Evolutionary conservation across 108 stramenopile species (phyloP), one percentile per base, ranked within the genome.

Genomic region (Nitzschia sp.): DNA sequence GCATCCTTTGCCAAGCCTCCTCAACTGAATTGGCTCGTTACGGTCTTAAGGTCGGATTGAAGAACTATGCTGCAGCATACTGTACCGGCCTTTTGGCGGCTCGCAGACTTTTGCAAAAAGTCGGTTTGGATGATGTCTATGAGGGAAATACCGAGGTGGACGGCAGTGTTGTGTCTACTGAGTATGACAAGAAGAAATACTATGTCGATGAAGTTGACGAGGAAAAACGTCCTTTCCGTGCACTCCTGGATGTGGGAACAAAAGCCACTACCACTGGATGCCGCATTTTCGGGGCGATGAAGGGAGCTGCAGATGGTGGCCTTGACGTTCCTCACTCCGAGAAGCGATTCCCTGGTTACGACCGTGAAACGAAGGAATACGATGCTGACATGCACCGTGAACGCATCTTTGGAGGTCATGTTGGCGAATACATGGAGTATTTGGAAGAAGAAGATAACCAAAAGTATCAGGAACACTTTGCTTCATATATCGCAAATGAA

Each of bases 21-120:
- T 99, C 99, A 48, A 81, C 67, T 29, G 99, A 99, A 80, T 85
- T 99, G 50, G 80, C 80, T 56, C 86, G 97, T 28, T 98, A 98
- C 77, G 99, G 99, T 62, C 78, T 97, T 22, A 81, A 79, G 55
- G 93, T 92, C 53, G 99, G 99, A 75, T 84, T 97, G 32, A 99
- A 99, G 94, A 98, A 98, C 93, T 99, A 98, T 83, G 91, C 97
- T 67, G 99, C 99, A n/a, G 94, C 96, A 54, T 99, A 99, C 96
- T 96, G 96, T 85, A 99, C 99, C 23, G 99, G 99, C 45, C 91
- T 99, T 41, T 92, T 99, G 47, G 71, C 80, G 48, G 98, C 97
- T 53, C 91, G 98, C 71, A 93, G 99, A 70, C 79, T 98, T 29
- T 88, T 99, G 69, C 83, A 97, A 73, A 93, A 97, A 86, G 87